phyloP scores from a whole-genome alignment of 768 basidiomycete species.

The Leccinum incarnatum region DNA sequence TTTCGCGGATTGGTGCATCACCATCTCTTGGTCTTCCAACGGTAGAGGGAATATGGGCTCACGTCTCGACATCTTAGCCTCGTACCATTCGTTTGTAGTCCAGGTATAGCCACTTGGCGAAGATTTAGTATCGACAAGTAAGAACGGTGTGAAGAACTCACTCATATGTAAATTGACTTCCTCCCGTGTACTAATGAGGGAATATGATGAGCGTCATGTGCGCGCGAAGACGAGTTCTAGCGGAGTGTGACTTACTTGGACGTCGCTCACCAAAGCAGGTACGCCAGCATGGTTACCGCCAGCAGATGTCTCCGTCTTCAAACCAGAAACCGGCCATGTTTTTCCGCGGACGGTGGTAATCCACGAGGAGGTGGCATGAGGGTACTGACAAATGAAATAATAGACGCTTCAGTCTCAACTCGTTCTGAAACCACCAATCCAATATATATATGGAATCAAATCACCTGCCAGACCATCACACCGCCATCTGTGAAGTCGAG shows the following conservation, averaged over 20 bases:
- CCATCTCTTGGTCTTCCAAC: not conserved
- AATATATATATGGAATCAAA: not conserved
- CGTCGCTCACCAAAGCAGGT: slow-evolving; percentile 39
- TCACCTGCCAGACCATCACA: slow-evolving; percentile 44
- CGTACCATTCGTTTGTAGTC: slow-evolving; percentile 48
- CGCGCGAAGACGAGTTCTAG: not conserved
- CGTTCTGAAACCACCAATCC: not conserved
- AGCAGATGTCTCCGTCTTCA: not conserved
- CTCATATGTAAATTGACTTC: slow-evolving; percentile 41
- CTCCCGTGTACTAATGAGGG: slow-evolving; percentile 38
- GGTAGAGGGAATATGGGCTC: not conserved
- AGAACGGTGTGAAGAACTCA: slow-evolving; percentile 18
- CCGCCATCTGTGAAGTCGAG: slow-evolving; percentile 29
- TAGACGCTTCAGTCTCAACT: not conserved
- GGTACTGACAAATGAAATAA: slow-evolving; percentile 28
- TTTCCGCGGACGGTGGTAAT: slow-evolving; percentile 37
- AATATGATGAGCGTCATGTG: not conserved
- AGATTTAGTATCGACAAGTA: no score
- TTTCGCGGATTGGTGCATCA: slow-evolving; percentile 17
- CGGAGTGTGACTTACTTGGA: slow-evolving; percentile 33
- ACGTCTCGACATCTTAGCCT: slow-evolving; percentile 37
- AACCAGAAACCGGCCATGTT: slow-evolving; percentile 33
- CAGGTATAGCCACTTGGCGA: slow-evolving; percentile 43
- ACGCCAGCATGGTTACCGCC: slow-evolving; percentile 37
- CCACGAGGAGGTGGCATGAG: slow-evolving; percentile 39